phyloP scores from a whole-genome alignment of 2,329 filamentous ascomycete species.

The Diaporthe vaccinii region DNA sequence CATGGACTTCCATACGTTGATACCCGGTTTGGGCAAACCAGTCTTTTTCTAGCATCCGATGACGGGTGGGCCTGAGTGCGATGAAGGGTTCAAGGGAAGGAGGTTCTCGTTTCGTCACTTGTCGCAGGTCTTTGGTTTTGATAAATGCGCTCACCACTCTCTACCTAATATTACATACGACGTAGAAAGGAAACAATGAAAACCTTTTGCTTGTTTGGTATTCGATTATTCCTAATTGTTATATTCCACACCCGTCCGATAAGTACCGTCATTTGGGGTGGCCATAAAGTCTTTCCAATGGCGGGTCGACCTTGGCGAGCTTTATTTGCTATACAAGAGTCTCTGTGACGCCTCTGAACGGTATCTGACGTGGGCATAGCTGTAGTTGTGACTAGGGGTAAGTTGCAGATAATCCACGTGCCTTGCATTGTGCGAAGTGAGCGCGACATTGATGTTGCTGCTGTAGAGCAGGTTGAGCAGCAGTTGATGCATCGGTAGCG shows the following conservation, averaged over 20 bases:
- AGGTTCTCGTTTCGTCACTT: neutral
- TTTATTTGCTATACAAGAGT: too few relatives aligned
- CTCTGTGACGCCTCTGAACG: too few relatives aligned
- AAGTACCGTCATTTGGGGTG: neutral
- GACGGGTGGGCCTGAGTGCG: neutral
- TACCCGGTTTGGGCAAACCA: slow-evolving; percentile 37
- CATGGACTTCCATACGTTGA: slow-evolving; percentile 31
- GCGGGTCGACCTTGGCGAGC: too few relatives aligned
- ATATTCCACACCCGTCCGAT: too few relatives aligned
- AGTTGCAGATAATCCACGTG: too few relatives aligned
- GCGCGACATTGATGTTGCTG: too few relatives aligned
- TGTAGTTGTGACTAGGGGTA: too few relatives aligned
- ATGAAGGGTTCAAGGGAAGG: neutral
- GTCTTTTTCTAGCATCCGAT: neutral
- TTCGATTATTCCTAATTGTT: neutral
- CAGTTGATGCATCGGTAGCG: too few relatives aligned
- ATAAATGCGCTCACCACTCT: neutral
- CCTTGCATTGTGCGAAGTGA: too few relatives aligned
- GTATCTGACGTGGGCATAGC: too few relatives aligned
- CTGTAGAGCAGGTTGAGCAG: too few relatives aligned
- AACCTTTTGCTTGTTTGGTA: neutral
- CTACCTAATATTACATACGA: neutral
- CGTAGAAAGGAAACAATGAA: neutral
- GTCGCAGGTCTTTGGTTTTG: neutral
- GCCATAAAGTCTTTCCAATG: neutral